Percentiles rank a stretch among this genome's conserved stretches.
Conservation (phyloP, 2,329 filamentous ascomycete genomes). For the Ophiocordyceps australis region DNA sequence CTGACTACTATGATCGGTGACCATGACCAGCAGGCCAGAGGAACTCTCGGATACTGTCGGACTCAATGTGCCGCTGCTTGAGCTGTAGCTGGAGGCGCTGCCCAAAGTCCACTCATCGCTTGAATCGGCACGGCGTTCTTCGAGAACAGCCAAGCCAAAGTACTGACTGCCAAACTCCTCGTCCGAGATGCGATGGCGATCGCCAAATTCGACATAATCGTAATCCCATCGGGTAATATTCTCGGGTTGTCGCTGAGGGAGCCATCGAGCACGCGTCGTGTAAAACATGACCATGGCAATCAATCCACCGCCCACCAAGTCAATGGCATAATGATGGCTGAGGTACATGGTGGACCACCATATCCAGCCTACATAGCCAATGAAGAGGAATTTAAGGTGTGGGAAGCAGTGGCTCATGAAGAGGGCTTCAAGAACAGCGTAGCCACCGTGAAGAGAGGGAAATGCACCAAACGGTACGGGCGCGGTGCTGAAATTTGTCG, state of each 20-base stretch:
- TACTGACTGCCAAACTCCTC: conserved; percentile 28
- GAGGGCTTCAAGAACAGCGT: conserved; percentile 73
- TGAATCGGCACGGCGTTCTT: conserved; percentile 26
- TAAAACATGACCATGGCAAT: conserved; percentile 68
- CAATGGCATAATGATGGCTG: conserved; percentile 91
- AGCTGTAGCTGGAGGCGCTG: conserved; percentile 51
- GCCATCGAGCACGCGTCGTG: conserved; percentile 58
- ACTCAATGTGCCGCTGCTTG: conserved; percentile 29
- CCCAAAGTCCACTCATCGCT: conserved; percentile 85
- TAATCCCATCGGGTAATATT: conserved; percentile 91
- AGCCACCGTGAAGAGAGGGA: conserved; percentile 79
- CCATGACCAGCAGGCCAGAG: conserved; percentile 14
- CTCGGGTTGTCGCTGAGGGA: conserved; percentile 66
- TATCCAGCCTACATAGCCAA: conserved; percentile 77
- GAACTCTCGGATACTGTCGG: conserved; percentile 27
- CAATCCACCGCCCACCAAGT: conserved; percentile 73
- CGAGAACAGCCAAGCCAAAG: conserved; percentile 26
- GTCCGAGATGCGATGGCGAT: conserved; percentile 25
- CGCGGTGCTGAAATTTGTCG: conserved; percentile 75
- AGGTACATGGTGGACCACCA: conserved; percentile 99
- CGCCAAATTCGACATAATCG: conserved; percentile 77
- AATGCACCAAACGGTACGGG: conserved; percentile 91
- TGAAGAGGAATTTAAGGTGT: conserved; percentile 58
- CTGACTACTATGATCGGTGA: conserved; percentile 16
- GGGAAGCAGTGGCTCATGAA: conserved; percentile 93